Percentiles rank a stretch among this genome's conserved stretches.
These are phyloP conservation scores for Lactifluus subvellereus DNA, from an alignment of 768 basidiomycete genomes.

Conservation along the genomic window DNA sequence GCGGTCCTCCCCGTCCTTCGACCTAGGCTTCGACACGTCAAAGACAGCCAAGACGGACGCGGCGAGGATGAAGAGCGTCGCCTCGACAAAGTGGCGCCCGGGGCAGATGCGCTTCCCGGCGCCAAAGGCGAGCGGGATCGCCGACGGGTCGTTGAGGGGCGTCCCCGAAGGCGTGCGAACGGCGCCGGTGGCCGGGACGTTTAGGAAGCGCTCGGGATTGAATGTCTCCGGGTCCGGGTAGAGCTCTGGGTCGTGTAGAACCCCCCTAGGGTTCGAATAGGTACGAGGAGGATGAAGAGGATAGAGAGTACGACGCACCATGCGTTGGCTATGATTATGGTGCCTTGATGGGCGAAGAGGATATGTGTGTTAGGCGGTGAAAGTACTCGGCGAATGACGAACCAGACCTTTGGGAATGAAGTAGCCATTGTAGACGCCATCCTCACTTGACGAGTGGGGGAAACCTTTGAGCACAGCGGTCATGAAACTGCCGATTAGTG, in stretches of 20 bases:
- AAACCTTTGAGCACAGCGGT: constrained; percentile 14
- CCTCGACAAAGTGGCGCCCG: constrained; percentile 23
- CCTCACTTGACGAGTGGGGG: constrained; percentile 25
- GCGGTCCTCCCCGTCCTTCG: background rate
- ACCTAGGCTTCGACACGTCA: background rate
- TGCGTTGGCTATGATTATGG: constrained; percentile 26
- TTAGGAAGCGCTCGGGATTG: constrained; percentile 29
- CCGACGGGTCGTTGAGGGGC: background rate
- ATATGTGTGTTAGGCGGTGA: background rate
- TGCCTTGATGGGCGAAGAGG: background rate
- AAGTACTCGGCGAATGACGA: background rate
- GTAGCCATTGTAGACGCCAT: constrained; percentile 27
- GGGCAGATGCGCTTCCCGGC: constrained; percentile 22
- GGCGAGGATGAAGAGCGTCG: constrained; percentile 19
- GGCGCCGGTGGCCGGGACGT: background rate
- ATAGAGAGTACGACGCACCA: constrained; percentile 20
- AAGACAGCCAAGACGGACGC: constrained; percentile 15
- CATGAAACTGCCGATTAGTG: background rate
- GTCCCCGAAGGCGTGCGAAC: background rate
- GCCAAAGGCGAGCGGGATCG: constrained; percentile 12
- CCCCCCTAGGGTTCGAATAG: background rate
- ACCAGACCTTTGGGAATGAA: constrained; percentile 28
- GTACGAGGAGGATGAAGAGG: background rate
- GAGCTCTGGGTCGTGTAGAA: constrained; percentile 26
- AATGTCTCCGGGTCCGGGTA: constrained; percentile 30